Evolutionary conservation across 2,329 filamentous ascomycete species (phyloP).

Genomic region (Microdochium bolleyi): DNA sequence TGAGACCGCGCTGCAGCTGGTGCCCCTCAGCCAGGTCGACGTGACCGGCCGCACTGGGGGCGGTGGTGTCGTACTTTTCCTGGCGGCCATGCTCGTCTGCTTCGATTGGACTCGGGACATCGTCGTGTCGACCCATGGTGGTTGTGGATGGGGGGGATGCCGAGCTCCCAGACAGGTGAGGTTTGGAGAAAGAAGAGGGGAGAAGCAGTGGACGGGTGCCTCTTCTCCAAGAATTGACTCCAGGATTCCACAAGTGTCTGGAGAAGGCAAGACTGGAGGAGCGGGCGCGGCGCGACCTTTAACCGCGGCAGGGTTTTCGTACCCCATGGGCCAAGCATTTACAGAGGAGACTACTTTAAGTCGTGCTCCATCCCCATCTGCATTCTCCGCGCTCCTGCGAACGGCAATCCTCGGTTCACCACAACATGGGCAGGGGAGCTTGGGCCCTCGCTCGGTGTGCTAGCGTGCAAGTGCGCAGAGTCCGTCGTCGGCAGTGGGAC

Average conservation of each 20-base stretch:
- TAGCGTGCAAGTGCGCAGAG: not conserved
- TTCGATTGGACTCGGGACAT: not conserved
- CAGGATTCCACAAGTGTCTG: not conserved
- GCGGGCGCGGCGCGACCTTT: not conserved
- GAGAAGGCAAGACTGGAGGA: not conserved
- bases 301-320: not conserved
- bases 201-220: not conserved
- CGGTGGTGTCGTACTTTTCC: not conserved
- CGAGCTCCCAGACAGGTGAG: not conserved
- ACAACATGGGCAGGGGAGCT: not conserved
- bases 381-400: not conserved
- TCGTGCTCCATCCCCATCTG: not conserved
- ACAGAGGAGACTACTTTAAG: too few species aligned
- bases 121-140: not conserved
- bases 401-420: not conserved
- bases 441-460: not conserved
- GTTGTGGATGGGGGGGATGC: not conserved
- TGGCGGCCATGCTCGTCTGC: not conserved
- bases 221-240: not conserved
- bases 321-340: not conserved
- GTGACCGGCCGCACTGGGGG: not conserved
- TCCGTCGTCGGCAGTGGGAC: not conserved
- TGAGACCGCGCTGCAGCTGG: constrained; percentile 47
- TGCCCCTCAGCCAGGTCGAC: constrained; percentile 20
- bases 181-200: not conserved